Percentiles rank a stretch among this genome's conserved stretches.
phyloP scores from a whole-genome alignment of 2,329 filamentous ascomycete species.

The Myriosclerotinia scirpicola region DNA sequence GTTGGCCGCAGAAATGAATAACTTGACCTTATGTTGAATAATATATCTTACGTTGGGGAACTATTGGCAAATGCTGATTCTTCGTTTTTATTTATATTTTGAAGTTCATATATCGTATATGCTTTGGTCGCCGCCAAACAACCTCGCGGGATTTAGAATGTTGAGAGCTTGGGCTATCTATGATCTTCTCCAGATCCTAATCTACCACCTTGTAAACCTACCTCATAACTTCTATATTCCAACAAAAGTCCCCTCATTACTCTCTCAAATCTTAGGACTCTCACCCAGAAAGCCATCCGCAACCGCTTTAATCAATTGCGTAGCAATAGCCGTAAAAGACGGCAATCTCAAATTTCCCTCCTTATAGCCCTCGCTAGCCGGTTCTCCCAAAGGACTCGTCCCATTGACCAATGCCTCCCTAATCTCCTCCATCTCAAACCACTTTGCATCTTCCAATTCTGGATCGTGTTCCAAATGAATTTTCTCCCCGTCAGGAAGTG shows the following conservation, averaged over 20 bases:
- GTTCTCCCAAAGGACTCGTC: constrained; percentile 65
- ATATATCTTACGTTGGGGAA: too few relatives aligned
- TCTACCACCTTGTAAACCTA: constrained; percentile 10
- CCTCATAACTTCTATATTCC: background rate
- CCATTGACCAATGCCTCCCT: constrained; percentile 69
- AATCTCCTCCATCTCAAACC: constrained; percentile 82
- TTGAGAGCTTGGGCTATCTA: background rate
- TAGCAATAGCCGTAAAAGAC: constrained; percentile 85
- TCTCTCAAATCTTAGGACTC: constrained; percentile 34
- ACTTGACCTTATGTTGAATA: too few relatives aligned
- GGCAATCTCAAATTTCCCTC: constrained; percentile 79
- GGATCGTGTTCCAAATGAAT: constrained; percentile 86
- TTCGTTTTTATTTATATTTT: background rate
- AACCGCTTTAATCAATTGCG: constrained; percentile 81
- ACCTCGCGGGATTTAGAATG: background rate
- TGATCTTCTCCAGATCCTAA: background rate
- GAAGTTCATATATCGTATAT: background rate
- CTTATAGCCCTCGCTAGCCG: constrained; percentile 64
- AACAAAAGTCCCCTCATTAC: background rate
- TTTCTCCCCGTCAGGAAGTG: constrained; percentile 73
- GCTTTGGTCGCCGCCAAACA: background rate
- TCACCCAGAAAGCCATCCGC: constrained; percentile 62
- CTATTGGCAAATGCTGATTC: background rate
- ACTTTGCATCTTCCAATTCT: constrained; percentile 85
- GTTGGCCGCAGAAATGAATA: too few relatives aligned